Percentiles rank a stretch among this genome's conserved stretches.
Conservation (phyloP, 2,329 filamentous ascomycete genomes). For the Rutstroemia sp. region DNA sequence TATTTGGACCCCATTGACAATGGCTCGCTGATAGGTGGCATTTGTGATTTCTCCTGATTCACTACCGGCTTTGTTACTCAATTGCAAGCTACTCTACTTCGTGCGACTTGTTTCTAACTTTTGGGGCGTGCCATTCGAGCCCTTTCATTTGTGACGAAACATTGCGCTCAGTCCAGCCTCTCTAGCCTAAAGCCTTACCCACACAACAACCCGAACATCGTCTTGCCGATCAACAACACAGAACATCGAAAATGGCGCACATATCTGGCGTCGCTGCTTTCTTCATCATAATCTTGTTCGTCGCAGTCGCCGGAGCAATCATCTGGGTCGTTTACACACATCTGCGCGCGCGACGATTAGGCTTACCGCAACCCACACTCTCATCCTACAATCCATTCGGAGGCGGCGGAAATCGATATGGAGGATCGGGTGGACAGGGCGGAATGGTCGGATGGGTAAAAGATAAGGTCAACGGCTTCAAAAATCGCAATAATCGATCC, state of each 20-base stretch:
- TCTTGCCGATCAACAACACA: no score
- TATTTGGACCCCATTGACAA: no score
- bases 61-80: no score
- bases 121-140: no score
- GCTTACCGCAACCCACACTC: constrained; percentile 64
- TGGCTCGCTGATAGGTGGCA: no score
- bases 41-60: no score
- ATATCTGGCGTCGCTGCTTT: constrained; percentile 60
- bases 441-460: constrained; percentile 68
- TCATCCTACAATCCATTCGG: constrained; percentile 65
- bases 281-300: constrained; percentile 63
- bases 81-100: no score
- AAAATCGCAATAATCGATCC: constrained; percentile 56
- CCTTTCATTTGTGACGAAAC: no score
- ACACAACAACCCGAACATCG: no score
- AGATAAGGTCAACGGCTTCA: constrained; percentile 55
- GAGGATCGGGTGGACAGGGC: constrained; percentile 39
- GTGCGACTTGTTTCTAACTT: no score
- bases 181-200: no score
- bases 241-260: constrained; percentile 41
- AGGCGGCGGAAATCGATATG: constrained; percentile 31
- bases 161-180: no score
- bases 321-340: constrained; percentile 68
- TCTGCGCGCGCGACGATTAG: constrained; percentile 63
- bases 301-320: constrained; percentile 47